Conservation (phyloP, 2,329 filamentous ascomycete species). For the Cordyceps farinosa region DNA sequence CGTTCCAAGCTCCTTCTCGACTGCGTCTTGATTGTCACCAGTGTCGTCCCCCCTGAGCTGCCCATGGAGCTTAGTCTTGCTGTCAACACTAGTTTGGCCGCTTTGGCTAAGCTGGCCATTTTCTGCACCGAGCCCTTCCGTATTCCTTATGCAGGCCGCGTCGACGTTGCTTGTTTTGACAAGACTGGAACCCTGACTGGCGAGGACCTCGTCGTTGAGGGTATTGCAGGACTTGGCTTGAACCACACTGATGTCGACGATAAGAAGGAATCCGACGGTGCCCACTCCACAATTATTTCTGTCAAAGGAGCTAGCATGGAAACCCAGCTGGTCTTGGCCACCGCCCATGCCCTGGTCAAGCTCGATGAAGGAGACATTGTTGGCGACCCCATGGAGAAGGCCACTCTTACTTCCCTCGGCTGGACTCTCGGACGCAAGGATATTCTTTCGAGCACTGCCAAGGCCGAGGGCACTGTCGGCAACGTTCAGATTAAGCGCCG, state of each 20-base stretch:
- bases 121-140: constrained; percentile 99
- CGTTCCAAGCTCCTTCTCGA: constrained; percentile 95
- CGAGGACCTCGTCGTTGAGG: constrained; percentile 94
- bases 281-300: constrained; percentile 72
- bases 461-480: constrained; percentile 46
- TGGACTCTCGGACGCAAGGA: constrained; percentile 94
- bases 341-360: constrained; percentile 91
- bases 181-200: constrained; percentile 97
- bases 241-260: constrained; percentile 63
- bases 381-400: constrained; percentile 98
- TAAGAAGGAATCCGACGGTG: constrained; percentile 69
- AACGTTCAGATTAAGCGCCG: constrained; percentile 91
- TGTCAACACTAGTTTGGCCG: constrained; percentile 94
- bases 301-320: constrained; percentile 70
- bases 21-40: constrained; percentile 95
- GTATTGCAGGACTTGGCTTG: constrained; percentile 83
- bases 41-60: constrained; percentile 94
- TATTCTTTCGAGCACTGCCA: constrained; percentile 61
- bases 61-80: constrained; percentile 97
- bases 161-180: constrained; percentile 96
- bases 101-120: constrained; percentile 90
- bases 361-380: constrained; percentile 96
- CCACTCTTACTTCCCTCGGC: constrained; percentile 81
- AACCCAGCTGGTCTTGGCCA: constrained; percentile 89
- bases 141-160: constrained; percentile 91